Percentiles rank a stretch among this genome's conserved stretches.
Evolutionary conservation across 768 basidiomycete genomes (phyloP).

Genomic region (Collybiopsis luxurians): DNA sequence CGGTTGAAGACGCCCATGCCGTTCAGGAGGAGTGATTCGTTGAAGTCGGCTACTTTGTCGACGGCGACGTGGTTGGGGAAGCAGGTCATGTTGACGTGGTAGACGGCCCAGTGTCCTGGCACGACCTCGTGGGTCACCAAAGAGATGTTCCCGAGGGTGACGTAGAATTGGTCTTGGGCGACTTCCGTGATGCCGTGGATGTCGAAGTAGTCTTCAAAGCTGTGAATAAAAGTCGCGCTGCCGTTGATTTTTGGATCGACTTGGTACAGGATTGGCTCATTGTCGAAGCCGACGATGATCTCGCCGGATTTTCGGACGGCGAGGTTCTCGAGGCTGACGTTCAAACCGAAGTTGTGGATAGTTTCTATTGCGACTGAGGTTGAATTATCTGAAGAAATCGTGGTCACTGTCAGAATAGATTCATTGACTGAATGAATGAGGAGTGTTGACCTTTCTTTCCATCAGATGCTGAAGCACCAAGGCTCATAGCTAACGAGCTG

Average conservation of each 20-base stretch:
- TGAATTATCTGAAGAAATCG: no score
- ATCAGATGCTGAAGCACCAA: no score
- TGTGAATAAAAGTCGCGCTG: background rate
- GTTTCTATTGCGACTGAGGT: background rate
- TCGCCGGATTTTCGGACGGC: background rate
- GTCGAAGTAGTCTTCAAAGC: background rate
- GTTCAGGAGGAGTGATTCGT: background rate
- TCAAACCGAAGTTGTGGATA: background rate
- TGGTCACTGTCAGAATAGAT: no score
- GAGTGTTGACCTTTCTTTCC: no score
- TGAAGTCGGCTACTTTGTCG: constrained; percentile 1
- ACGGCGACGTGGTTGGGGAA: background rate
- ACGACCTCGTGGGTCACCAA: background rate
- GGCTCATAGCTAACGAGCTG: no score
- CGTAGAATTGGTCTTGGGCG: background rate
- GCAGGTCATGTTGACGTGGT: constrained; percentile 1
- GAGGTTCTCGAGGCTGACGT: constrained; percentile 1
- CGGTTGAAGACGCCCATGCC: background rate
- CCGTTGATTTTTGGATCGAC: constrained; percentile 4
- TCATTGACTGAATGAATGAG: no score
- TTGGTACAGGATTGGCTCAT: background rate
- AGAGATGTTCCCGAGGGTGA: background rate
- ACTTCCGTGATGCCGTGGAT: background rate
- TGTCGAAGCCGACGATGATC: constrained; percentile 1
- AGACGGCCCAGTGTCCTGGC: background rate